Evolutionary conservation across 495 filamentous ascomycete species (phyloP).

Genomic region (Bathelium albidoporum): DNA sequence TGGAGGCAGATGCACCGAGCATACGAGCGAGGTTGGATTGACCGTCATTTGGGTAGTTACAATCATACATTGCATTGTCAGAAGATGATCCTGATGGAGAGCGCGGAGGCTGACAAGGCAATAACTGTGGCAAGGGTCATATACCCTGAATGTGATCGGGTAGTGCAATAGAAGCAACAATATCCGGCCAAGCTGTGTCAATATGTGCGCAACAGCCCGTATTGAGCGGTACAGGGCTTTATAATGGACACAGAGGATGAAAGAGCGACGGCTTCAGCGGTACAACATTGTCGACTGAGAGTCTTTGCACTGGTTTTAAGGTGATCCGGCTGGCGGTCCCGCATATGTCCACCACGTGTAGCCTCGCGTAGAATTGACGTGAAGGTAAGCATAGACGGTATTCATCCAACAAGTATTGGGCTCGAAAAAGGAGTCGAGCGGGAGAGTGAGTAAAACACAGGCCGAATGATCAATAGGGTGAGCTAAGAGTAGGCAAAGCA

Average conservation of each 20-base stretch:
- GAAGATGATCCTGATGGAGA: constrained; percentile 4
- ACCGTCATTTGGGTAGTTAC: constrained; percentile 3
- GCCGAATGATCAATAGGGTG: no score
- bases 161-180: neutral
- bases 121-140: constrained; percentile 6
- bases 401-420: no score
- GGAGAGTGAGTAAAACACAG: no score
- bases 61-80: constrained; percentile 3
- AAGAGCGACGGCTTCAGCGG: neutral
- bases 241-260: neutral
- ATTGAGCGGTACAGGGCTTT: neutral
- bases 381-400: no score
- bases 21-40: constrained; percentile 2
- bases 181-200: neutral
- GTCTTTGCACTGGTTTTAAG: neutral
- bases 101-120: neutral
- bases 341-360: neutral
- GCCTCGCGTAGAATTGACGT: no score
- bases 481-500: no score
- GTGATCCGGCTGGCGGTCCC: neutral
- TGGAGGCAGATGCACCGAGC: constrained; percentile 5
- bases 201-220: neutral
- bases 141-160: constrained; percentile 2
- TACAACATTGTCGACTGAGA: neutral
- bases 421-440: no score